Conservation (phyloP, 176 grass and related monocot species). For the Juncus effusus region DNA sequence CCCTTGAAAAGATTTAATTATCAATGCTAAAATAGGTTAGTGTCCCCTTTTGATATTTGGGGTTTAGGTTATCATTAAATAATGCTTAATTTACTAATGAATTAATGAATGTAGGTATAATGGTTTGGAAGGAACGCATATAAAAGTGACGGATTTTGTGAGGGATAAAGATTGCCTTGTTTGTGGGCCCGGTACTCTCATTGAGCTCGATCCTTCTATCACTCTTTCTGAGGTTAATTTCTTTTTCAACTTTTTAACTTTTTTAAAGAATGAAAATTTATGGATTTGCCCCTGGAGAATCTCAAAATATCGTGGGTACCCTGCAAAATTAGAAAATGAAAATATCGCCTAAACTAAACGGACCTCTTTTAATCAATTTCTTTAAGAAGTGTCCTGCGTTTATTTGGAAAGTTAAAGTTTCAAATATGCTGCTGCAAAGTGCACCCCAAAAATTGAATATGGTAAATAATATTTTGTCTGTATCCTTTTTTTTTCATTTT, state of each 20-base stretch:
- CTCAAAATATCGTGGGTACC: slow-evolving; percentile 17
- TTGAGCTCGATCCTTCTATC: slow-evolving; percentile 58
- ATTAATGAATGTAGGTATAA: slow-evolving; percentile 54
- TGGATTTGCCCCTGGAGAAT: not conserved
- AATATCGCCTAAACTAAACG: not conserved
- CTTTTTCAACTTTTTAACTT: slow-evolving; percentile 11
- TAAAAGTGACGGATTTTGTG: slow-evolving; percentile 91
- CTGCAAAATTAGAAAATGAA: slow-evolving; percentile 2
- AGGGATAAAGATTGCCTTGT: slow-evolving; percentile 88
- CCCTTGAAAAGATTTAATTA: too few relatives aligned
- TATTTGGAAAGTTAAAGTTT: not conserved
- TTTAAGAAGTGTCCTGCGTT: not conserved
- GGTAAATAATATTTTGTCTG: too few relatives aligned
- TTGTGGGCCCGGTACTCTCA: slow-evolving; percentile 76
- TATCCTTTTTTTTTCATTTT: too few relatives aligned
- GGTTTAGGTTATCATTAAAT: too few relatives aligned
- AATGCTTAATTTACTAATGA: too few relatives aligned
- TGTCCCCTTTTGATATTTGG: too few relatives aligned
- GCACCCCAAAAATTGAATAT: too few relatives aligned
- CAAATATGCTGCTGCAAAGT: too few relatives aligned
- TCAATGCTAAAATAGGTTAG: too few relatives aligned
- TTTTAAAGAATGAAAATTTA: not conserved
- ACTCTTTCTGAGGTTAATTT: slow-evolving; percentile 58
- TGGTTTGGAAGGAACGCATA: slow-evolving; percentile 77
- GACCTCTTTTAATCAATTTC: slow-evolving; percentile 5